A percentile compares a stretch with the other conserved stretches of the same genome.
These are phyloP conservation scores for Geotrichum restrictum DNA, from an alignment of 1,139 yeast species.

Conservation along the genomic window DNA sequence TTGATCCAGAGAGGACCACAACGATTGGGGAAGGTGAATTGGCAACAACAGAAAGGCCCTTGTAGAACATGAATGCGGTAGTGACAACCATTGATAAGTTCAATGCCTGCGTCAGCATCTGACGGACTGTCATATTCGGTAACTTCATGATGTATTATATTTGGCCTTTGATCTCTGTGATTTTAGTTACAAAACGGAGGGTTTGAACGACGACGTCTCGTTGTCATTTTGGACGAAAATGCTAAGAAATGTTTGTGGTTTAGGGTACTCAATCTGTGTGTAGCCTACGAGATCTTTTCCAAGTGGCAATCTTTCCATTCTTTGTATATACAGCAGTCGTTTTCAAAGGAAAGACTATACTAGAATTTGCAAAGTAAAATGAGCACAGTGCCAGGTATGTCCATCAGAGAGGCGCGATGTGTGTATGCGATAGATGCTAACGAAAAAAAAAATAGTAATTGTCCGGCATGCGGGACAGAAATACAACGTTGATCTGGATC, in stretches of 20 bases:
- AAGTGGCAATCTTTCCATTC: constrained; percentile 15
- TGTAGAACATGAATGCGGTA: constrained; percentile 91
- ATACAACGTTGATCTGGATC: constrained; percentile 61
- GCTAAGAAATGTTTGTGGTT: background rate
- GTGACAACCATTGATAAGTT: constrained; percentile 75
- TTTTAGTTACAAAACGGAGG: background rate
- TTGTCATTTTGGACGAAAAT: no score
- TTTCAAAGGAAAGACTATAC: no score
- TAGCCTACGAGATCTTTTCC: background rate
- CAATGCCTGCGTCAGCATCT: constrained; percentile 51
- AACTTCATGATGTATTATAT: constrained; percentile 13
- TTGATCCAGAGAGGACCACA: constrained; percentile 94
- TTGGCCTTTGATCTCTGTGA: background rate
- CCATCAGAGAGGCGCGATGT: no score
- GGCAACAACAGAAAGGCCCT: constrained; percentile 69
- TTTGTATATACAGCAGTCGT: background rate
- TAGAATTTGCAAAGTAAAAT: constrained; percentile 7
- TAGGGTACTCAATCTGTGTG: background rate
- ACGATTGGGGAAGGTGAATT: constrained; percentile 92
- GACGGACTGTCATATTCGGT: constrained; percentile 29
- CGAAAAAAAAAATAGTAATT: constrained; percentile 45
- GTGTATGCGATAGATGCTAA: background rate
- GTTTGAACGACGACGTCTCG: background rate
- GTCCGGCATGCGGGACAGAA: constrained; percentile 85
- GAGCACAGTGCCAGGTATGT: constrained; percentile 21